A percentile compares a stretch with the other conserved stretches of the same genome.
Conservation (phyloP, 1,284 basidiomycete genomes). For the Pholiota adiposa region DNA sequence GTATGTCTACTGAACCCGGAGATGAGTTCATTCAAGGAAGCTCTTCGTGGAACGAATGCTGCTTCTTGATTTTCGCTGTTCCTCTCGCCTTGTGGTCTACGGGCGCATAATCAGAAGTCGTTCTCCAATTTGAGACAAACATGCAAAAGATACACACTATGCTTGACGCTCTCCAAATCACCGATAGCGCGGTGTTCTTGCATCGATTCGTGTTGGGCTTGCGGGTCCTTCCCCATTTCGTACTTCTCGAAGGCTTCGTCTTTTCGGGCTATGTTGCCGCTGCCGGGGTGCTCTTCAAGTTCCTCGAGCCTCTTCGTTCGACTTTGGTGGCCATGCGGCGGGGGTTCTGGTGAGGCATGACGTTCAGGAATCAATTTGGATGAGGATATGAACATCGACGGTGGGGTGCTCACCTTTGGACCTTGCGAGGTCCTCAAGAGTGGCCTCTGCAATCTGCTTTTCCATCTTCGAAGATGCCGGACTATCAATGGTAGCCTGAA, state of each 20-base stretch:
- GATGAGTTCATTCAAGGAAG: background rate
- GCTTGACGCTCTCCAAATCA: slow-evolving; percentile 14
- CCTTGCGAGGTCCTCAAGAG: slow-evolving; percentile 11
- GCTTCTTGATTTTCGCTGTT: slow-evolving; percentile 8
- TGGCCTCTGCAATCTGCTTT: slow-evolving; percentile 20
- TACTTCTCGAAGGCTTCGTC: slow-evolving; percentile 27
- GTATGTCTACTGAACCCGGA: no score
- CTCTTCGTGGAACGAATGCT: slow-evolving; percentile 3
- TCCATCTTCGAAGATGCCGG: slow-evolving; percentile 12
- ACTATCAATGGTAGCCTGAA: slow-evolving; percentile 7
- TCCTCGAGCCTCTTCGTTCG: slow-evolving; percentile 4
- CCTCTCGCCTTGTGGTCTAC: slow-evolving; percentile 25
- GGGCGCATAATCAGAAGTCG: background rate
- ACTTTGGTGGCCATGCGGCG: slow-evolving; percentile 19
- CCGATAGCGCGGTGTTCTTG: slow-evolving; percentile 9
- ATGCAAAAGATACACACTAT: slow-evolving; percentile 12
- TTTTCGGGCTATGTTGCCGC: slow-evolving; percentile 19
- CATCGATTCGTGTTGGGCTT: slow-evolving; percentile 2
- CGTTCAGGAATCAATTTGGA: background rate
- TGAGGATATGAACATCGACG: background rate
- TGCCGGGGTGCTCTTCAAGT: slow-evolving; percentile 1
- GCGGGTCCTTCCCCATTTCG: slow-evolving; percentile 20
- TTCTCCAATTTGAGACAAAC: background rate
- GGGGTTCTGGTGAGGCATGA: slow-evolving; percentile 11
- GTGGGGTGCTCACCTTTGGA: slow-evolving; percentile 15